These are phyloP conservation scores for Cladosporium phlei DNA, from an alignment of 2,329 filamentous ascomycete genomes.

Conservation along the genomic window DNA sequence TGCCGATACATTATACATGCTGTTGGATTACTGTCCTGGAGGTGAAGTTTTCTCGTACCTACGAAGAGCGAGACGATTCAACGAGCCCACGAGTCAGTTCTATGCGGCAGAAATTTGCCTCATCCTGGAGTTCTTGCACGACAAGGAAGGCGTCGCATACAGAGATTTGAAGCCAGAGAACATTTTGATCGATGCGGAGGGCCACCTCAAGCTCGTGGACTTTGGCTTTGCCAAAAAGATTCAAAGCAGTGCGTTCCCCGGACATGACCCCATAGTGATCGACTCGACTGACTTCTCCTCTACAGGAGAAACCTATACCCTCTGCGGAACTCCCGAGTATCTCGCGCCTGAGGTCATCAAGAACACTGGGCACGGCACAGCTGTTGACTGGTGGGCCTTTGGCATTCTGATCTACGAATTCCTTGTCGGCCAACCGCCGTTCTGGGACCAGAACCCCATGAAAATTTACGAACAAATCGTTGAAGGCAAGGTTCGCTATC, in stretches of 20 bases:
- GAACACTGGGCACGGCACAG: conserved; percentile 67
- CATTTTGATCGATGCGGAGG: conserved; percentile 68
- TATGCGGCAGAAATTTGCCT: conserved; percentile 81
- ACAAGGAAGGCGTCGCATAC: conserved; percentile 74
- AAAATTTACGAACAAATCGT: conserved; percentile 84
- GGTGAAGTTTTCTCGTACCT: conserved; percentile 83
- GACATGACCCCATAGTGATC: conserved; percentile 21
- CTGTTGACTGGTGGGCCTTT: conserved; percentile 84
- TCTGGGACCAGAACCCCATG: conserved; percentile 81
- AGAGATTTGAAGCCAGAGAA: conserved; percentile 81
- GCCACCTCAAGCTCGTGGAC: conserved; percentile 77
- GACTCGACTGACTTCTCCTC: conserved; percentile 12
- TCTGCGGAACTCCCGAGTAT: conserved; percentile 80
- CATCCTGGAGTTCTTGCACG: conserved; percentile 75
- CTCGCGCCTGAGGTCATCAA: conserved; percentile 80
- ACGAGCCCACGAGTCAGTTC: conserved; percentile 72
- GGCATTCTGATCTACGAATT: conserved; percentile 83
- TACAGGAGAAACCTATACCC: conserved; percentile 68
- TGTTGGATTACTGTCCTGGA: conserved; percentile 77
- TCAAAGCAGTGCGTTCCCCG: conserved; percentile 45
- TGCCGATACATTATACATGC: conserved; percentile 72
- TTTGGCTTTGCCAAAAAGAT: conserved; percentile 82
- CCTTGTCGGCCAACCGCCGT: conserved; percentile 76
- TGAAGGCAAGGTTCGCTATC: conserved; percentile 71
- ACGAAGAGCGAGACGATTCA: conserved; percentile 70